Conservation (phyloP, 345 rosid genomes). For the Hypericum androsaemum region DNA sequence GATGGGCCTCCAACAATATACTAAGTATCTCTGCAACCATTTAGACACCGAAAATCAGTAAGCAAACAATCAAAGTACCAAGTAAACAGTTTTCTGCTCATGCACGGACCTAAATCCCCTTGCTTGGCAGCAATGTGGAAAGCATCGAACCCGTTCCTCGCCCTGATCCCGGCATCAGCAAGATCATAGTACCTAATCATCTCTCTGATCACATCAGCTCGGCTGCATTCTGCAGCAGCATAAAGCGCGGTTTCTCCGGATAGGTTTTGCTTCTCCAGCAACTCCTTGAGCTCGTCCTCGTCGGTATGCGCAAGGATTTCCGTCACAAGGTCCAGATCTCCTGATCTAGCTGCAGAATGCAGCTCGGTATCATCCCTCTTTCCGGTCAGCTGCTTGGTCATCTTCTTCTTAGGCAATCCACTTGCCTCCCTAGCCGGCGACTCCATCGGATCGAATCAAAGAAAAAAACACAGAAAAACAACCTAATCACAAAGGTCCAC, state of each 20-base stretch:
- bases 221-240: conserved; percentile 78
- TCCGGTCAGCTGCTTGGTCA: conserved; percentile 81
- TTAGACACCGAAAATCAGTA: conserved; percentile 4
- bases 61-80: background rate
- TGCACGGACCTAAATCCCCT: conserved; percentile 61
- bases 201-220: conserved; percentile 61
- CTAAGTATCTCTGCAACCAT: conserved; percentile 48
- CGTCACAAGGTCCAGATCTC: conserved; percentile 36
- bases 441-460: conserved; percentile 19
- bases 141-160: conserved; percentile 89
- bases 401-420: conserved; percentile 42
- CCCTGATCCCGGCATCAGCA: conserved; percentile 66
- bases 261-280: conserved; percentile 68
- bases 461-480: too few species aligned
- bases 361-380: conserved; percentile 67
- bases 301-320: conserved; percentile 37
- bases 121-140: conserved; percentile 94
- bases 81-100: background rate
- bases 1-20: conserved; percentile 60
- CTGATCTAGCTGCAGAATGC: conserved; percentile 73
- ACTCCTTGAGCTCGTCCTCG: conserved; percentile 37
- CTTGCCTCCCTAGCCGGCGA: conserved; percentile 11
- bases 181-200: conserved; percentile 76
- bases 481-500: conserved; percentile 1
- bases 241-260: conserved; percentile 94